Percentiles rank a stretch among this genome's conserved stretches.
These are phyloP conservation scores for Hypoxylon sp. DNA, from an alignment of 2,329 filamentous ascomycete genomes.

Conservation along the genomic window DNA sequence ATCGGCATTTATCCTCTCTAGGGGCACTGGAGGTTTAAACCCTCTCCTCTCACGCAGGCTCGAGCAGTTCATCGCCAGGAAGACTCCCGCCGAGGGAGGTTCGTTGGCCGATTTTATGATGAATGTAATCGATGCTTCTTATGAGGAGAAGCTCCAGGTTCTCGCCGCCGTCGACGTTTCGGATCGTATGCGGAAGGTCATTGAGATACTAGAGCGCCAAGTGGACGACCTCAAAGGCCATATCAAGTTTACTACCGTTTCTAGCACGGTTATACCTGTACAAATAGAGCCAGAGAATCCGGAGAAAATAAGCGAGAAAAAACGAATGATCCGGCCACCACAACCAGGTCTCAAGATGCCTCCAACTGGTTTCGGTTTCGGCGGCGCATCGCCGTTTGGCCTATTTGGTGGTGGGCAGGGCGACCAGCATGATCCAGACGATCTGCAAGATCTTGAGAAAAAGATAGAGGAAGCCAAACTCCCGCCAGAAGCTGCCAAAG, in stretches of 20 bases:
- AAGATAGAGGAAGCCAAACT: conserved; percentile 86
- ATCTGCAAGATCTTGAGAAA: conserved; percentile 92
- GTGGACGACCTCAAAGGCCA: conserved; percentile 87
- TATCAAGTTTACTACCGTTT: conserved; percentile 86
- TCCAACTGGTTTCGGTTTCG: conserved; percentile 36
- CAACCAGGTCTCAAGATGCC: conserved; percentile 45
- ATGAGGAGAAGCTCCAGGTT: conserved; percentile 92
- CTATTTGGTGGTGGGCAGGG: conserved; percentile 66
- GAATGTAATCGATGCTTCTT: conserved; percentile 87
- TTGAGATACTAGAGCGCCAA: conserved; percentile 87
- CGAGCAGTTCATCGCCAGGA: conserved; percentile 88
- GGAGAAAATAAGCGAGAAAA: conserved; percentile 66
- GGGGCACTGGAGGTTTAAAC: conserved; percentile 76
- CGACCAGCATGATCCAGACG: conserved; percentile 87
- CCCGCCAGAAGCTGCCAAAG: conserved; percentile 86
- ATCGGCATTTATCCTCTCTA: conserved; percentile 83
- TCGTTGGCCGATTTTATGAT: conserved; percentile 96
- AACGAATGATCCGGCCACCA: conserved; percentile 52
- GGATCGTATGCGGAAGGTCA: conserved; percentile 83
- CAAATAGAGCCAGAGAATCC: conserved; percentile 70
- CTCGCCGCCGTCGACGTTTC: conserved; percentile 85
- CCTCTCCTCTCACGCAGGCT: conserved; percentile 89
- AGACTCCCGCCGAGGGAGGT: conserved; percentile 86
- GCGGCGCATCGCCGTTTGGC: conserved; percentile 44
- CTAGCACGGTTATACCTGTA: conserved; percentile 74